Base-by-base conservation (phyloP, 148 eudicot species). In the Dysphania ambrosioides region DNA sequence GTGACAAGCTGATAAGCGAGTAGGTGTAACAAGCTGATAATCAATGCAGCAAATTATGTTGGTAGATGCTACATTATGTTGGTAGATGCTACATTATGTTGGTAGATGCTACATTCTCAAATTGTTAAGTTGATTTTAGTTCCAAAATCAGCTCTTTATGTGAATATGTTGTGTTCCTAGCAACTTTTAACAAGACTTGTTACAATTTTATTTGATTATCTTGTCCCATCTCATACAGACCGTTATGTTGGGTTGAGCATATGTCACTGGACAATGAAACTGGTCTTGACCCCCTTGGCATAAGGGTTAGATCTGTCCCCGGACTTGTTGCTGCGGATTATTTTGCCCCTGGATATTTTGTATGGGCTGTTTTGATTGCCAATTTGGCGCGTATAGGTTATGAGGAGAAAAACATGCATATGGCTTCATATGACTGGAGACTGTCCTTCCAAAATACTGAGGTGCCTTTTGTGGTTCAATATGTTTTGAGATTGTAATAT, bases 351-450 rank as follows among this genome's bases (percentile, higher is more conserved):
- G 98, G 98, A 57, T 93, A 93, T 75, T 93, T 93, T 75, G 98
- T 93, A 32, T 93, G 98, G 98, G 98, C 98, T 26, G 92, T 90
- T 62, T 61, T 93, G 75, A 93, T 93, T 78, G 90, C 89, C 78
- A 93, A 93, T 82, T 86, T 93, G 83, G 98, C 97, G 23, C 92
- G 85, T 47, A 89, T 93, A 72, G 98, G 98, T 16, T 93, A 93
- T 47, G 98, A 93, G 72, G 97, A 93, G 83, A 93, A 93, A 76
- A 90, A 85, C 66, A 91, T 93, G 98, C 89, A 91, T 71, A 93
- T 93, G 98, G 98, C 98, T 85, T 66, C 98, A 67, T 93, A 93
- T 79, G 98, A 93, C 73, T 93, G 98, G 98, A 87, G 98, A 77
- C 76, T 93, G 42, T 87, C 98, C 65, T 90, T 86, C 82, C 98